A percentile compares a stretch with the other conserved stretches of the same genome.
These are phyloP conservation scores for Cryptococcus sp. DNA, from an alignment of 1,284 basidiomycete species.

Conservation along the genomic window DNA sequence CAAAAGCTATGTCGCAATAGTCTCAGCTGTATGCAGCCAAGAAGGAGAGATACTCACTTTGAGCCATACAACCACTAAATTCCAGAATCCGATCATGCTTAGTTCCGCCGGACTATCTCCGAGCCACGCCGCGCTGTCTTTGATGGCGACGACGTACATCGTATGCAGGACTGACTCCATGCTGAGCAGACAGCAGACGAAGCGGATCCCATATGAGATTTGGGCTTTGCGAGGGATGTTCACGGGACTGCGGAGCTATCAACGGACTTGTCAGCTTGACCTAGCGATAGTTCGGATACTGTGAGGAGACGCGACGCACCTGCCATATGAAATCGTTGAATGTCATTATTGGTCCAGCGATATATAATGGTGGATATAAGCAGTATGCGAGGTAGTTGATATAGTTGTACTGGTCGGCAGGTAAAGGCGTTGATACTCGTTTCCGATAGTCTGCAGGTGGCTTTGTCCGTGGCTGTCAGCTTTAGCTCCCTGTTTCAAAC, in stretches of 20 bases:
- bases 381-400: constrained; percentile 70
- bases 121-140: constrained; percentile 67
- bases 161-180: constrained; percentile 93
- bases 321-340: constrained; percentile 96
- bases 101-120: constrained; percentile 78
- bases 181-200: constrained; percentile 69
- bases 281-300: background rate
- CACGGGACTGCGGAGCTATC: constrained; percentile 55
- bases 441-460: constrained; percentile 50
- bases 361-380: constrained; percentile 89
- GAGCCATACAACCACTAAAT: constrained; percentile 92
- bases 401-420: constrained; percentile 60
- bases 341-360: constrained; percentile 94
- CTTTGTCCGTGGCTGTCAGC: background rate
- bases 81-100: constrained; percentile 96
- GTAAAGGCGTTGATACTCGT: constrained; percentile 59
- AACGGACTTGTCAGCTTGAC: background rate
- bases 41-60: constrained; percentile 64
- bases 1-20: constrained; percentile 62
- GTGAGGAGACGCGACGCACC: constrained; percentile 57
- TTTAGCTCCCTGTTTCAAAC: too few species aligned
- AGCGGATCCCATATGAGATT: constrained; percentile 68
- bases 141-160: constrained; percentile 97
- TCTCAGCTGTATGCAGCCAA: background rate
- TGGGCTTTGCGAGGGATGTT: constrained; percentile 53